Evolutionary conservation across 768 basidiomycete species (phyloP).

Genomic region (Amanita pseudoporphyria): DNA sequence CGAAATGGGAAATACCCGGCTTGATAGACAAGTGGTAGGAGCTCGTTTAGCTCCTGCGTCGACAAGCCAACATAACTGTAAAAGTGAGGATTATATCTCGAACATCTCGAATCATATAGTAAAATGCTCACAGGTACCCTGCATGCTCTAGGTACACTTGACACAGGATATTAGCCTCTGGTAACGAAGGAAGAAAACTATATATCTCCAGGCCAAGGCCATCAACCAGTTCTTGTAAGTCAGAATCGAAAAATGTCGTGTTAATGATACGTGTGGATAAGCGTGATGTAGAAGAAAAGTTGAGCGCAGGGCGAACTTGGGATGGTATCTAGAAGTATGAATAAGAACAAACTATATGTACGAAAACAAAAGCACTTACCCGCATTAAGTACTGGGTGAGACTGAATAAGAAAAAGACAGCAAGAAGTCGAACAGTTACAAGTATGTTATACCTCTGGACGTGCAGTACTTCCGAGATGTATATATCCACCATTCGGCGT

Average conservation of each 20-base stretch:
- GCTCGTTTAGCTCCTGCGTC: conserved; percentile 43
- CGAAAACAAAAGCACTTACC: conserved; percentile 21
- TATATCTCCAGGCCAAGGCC: conserved; percentile 36
- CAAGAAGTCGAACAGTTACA: neutral
- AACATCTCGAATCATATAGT: neutral
- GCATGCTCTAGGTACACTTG: conserved; percentile 60
- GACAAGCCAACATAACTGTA: conserved; percentile 45
- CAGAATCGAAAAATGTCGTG: conserved; percentile 26
- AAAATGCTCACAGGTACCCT: conserved; percentile 41
- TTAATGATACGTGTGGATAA: conserved; percentile 27
- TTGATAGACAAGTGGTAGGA: conserved; percentile 44
- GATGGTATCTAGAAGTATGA: neutral
- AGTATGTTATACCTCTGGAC: conserved; percentile 58
- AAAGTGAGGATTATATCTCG: neutral
- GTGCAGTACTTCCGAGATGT: conserved; percentile 57
- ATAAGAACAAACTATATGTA: neutral
- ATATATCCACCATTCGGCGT: conserved; percentile 35
- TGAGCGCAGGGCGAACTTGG: neutral
- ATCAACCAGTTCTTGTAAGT: conserved; percentile 21
- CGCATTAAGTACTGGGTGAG: conserved; percentile 54
- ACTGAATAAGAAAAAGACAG: conserved; percentile 22
- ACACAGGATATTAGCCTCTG: conserved; percentile 51
- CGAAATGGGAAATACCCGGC: conserved; percentile 25
- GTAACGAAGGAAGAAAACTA: conserved; percentile 40
- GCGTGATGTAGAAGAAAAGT: conserved; percentile 11